Evolutionary conservation across 1,284 basidiomycete genomes (phyloP).

Genomic region (Puccinia hordei): DNA sequence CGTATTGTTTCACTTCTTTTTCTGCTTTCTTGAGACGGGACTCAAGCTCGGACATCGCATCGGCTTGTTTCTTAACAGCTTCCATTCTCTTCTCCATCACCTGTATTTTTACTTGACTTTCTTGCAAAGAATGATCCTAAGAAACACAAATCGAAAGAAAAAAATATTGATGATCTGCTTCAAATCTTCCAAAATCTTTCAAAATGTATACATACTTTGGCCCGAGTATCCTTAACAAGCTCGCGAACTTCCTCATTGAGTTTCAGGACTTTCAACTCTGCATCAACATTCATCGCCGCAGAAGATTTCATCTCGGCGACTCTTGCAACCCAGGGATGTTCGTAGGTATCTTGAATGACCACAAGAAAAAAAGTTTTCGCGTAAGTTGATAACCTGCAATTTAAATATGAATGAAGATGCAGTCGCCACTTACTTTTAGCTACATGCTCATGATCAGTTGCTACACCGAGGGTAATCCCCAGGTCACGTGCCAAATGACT

Average conservation of each 20-base stretch:
- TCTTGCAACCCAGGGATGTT: slow-evolving; percentile 84
- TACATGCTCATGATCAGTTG: slow-evolving; percentile 75
- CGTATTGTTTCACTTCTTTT: slow-evolving; percentile 65
- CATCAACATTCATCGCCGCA: slow-evolving; percentile 82
- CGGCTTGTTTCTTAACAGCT: slow-evolving; percentile 79
- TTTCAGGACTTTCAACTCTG: slow-evolving; percentile 80
- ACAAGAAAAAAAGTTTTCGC: not conserved
- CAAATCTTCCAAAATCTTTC: not conserved
- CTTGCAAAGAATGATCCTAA: slow-evolving; percentile 88
- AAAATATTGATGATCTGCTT: too few relatives aligned
- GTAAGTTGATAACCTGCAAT: not conserved
- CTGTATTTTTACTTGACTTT: slow-evolving; percentile 86
- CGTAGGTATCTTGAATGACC: slow-evolving; percentile 67
- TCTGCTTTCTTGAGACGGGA: slow-evolving; percentile 40
- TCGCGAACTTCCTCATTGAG: slow-evolving; percentile 86
- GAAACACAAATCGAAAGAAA: not conserved
- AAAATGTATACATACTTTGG: slow-evolving; percentile 60
- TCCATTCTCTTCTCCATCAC: slow-evolving; percentile 91
- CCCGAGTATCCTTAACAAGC: slow-evolving; percentile 76
- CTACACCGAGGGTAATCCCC: slow-evolving; percentile 69
- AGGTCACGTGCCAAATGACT: slow-evolving; percentile 72
- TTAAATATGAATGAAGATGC: not conserved
- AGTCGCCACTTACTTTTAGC: slow-evolving; percentile 68
- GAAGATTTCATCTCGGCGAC: slow-evolving; percentile 81
- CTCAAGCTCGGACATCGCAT: slow-evolving; percentile 79